Percentiles rank a stretch among this genome's conserved stretches.
Evolutionary conservation across 176 grass and related monocot species (phyloP).

Genomic region (Carex parvula): DNA sequence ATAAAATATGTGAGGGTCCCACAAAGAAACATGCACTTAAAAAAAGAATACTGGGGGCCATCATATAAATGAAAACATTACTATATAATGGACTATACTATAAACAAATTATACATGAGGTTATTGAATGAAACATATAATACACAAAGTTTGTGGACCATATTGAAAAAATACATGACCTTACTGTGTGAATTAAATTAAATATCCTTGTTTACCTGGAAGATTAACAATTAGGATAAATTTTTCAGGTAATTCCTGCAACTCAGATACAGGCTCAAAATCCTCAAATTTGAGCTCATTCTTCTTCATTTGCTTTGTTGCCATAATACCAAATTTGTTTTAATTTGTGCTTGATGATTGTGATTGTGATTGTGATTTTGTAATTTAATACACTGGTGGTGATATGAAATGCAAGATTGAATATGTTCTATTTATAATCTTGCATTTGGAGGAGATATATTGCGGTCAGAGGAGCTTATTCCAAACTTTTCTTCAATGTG

Average conservation of each 20-base stretch:
- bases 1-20: background rate
- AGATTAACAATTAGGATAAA: constrained; percentile 35
- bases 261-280: constrained; percentile 28
- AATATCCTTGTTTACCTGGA: constrained; percentile 35
- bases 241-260: constrained; percentile 1
- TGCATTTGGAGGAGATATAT: background rate
- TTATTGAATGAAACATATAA: no score
- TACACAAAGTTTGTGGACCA: background rate
- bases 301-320: constrained; percentile 14
- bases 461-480: constrained; percentile 30
- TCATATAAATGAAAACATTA: no score
- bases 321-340: constrained; percentile 2
- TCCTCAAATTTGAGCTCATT: constrained; percentile 25
- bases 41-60: no score
- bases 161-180: background rate
- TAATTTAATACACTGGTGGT: background rate
- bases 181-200: background rate
- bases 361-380: background rate
- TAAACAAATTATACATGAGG: background rate
- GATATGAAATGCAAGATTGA: background rate
- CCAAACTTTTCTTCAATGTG: constrained; percentile 58
- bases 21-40: background rate
- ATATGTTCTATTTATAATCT: constrained; percentile 25
- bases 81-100: background rate
- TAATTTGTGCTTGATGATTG: background rate